Percentiles rank a stretch among this genome's conserved stretches.
Evolutionary conservation across 768 basidiomycete species (phyloP).

Genomic region (Tremella yokohamensis): DNA sequence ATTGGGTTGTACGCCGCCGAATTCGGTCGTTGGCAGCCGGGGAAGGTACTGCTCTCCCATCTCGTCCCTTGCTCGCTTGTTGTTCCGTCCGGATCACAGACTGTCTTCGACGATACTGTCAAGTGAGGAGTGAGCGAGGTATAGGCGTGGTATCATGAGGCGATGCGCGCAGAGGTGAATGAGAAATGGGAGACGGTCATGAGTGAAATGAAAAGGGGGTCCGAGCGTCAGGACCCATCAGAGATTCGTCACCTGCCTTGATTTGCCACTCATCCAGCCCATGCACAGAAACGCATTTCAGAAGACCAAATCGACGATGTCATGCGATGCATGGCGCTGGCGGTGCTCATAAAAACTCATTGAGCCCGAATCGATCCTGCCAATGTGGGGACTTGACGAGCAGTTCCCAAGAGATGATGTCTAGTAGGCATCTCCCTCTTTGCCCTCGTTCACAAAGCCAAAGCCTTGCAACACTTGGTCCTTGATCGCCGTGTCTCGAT

Average conservation of each 20-base stretch:
- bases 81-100: too few relatives aligned
- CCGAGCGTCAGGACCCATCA: too few relatives aligned
- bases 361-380: conserved; percentile 10
- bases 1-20: neutral
- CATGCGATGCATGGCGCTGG: neutral
- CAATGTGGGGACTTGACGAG: neutral
- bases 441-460: conserved; percentile 92
- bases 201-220: too few relatives aligned
- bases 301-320: neutral
- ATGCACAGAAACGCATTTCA: too few relatives aligned
- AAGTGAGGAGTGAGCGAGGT: neutral
- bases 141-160: too few relatives aligned
- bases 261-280: neutral
- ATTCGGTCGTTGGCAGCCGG: neutral
- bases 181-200: too few relatives aligned
- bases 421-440: conserved; percentile 92
- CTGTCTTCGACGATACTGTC: too few relatives aligned
- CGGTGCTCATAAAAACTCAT: conserved; percentile 14
- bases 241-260: neutral
- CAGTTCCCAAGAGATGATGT: neutral
- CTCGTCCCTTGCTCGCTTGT: too few relatives aligned
- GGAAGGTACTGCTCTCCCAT: neutral
- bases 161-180: too few relatives aligned
- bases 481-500: conserved; percentile 71
- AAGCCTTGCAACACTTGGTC: conserved; percentile 76